Base-by-base conservation (phyloP, 208 protist genomes). In the Leishmania martiniquensis region DNA sequence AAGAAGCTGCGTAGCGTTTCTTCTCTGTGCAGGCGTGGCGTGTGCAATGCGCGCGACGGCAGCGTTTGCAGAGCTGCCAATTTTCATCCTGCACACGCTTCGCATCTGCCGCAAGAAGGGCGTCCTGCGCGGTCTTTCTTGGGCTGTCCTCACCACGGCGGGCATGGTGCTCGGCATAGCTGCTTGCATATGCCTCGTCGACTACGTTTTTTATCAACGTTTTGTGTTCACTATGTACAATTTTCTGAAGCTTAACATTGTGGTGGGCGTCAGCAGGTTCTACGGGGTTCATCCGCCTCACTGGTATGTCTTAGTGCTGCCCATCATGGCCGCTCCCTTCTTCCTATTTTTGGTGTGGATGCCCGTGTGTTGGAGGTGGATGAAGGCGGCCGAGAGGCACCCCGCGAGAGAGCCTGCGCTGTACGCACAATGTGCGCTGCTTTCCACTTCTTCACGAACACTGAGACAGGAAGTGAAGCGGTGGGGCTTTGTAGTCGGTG, bases 171-270 rank as follows among this genome's bases (percentile, higher is more conserved):
- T 75, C 49, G 45, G 80, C 68, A 54, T 89, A 10, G 42, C 80
- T 10, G 82, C 73, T 4, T 51, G 9, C 22, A 39, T 85, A 29
- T 77, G 87, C 47, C 4, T 81, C 4, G 37, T 91, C 5, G 94
- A 96, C 85, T 90, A 88, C 45, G 39, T 87, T 25, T 90, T 95
- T 52, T 95, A 94, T 74, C 25, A 67, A 0, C 82, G 83, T 15
- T 83, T 78, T 73, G 71, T 93, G 7, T 39, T 96, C 55, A 96
- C 90, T 1, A 85, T 89, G 29, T 81, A 88, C 60, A 81, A 72
- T 29, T 97, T 97, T 78, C 72, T 98, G 25, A 84, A 89, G 70
- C 95, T 96, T 70, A 99, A 99, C 82, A 83, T 99, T 52, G 17
- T 95, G 22, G 76, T 89, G 63, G 89, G 91, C 52, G 82, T 96